Base-by-base conservation (phyloP, 192 early-diverging fungal species). In the Podila minutissima region DNA sequence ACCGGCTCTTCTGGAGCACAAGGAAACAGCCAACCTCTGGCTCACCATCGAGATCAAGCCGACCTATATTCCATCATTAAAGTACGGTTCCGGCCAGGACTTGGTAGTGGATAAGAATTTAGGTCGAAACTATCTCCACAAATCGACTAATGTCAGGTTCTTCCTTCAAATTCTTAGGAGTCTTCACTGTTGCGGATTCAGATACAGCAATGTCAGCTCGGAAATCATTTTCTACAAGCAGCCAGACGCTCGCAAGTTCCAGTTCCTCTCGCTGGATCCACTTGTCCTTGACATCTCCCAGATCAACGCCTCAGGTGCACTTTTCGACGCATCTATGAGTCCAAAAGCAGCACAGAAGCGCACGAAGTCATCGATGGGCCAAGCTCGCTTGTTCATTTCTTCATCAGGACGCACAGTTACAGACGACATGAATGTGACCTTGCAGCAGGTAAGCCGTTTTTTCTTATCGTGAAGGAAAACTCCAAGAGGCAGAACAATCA, bases 201-300 rank as follows among this genome's bases (percentile, higher is more conserved):
- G 75, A 26, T 85, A 85, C 63, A 72, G 48, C 59, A 63, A 82
- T 50, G 64, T 85, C 29, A 85, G 84, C 62, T 77, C 75, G 17
- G 87, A 89, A 49, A 84, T 88, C 8, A 87, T 90, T 22, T 86
- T 88, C 61, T 90, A 87, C 61, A 83, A 87, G 50, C 89, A 88
- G 51, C 89, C 89, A 1, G 88, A 90, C 50, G 87, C 89, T 10
- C 70, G 77, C 17, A 77, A 73, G 20, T 83, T 92, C 28, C 93
- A 94, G 61, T 94, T 92, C 67, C 75, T 91, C 17, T 92, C 91
- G 19, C 81, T 91, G 2, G 86, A 92, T 22, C 91, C 93, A 3
- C 72, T 94, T 11, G 83, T 87, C 19, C 71, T 94, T 4, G 93
- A 94, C 69, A 86, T 94, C 4, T 89, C 91, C 5, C 66, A 78